These are phyloP conservation scores for Penicillium thymicola DNA, from an alignment of 2,329 filamentous ascomycete species.

Conservation along the genomic window DNA sequence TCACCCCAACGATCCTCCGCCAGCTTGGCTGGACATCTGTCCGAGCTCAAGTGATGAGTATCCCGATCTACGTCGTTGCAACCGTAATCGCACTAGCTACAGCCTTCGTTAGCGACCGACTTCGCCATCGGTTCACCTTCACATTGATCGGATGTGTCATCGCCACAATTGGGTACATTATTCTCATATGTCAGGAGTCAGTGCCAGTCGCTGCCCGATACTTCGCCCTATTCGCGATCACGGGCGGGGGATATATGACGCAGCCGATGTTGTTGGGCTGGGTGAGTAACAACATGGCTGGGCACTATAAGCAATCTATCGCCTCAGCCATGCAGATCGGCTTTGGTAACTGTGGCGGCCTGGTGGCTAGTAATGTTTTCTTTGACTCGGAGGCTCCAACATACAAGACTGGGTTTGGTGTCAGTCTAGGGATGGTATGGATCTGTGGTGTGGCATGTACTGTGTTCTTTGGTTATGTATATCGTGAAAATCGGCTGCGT, in stretches of 20 bases:
- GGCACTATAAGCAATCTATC: constrained; percentile 57
- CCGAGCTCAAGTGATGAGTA: constrained; percentile 48
- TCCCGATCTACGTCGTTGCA: constrained; percentile 61
- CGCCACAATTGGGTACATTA: constrained; percentile 54
- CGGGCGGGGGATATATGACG: constrained; percentile 53
- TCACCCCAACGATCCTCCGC: constrained; percentile 43
- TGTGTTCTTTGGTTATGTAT: constrained; percentile 31
- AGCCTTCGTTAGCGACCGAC: constrained; percentile 50
- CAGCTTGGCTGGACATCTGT: constrained; percentile 57
- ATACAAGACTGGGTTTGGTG: constrained; percentile 28
- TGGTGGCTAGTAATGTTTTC: constrained; percentile 37
- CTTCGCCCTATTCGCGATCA: constrained; percentile 55
- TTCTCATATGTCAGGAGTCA: constrained; percentile 50
- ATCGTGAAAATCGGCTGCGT: constrained; percentile 38
- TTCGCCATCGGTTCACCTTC: constrained; percentile 54
- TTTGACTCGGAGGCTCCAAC: constrained; percentile 28
- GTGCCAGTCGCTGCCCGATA: constrained; percentile 52
- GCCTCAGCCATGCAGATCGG: constrained; percentile 52
- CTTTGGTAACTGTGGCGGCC: constrained; percentile 34
- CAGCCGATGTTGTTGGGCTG: constrained; percentile 56
- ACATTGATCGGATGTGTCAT: constrained; percentile 51
- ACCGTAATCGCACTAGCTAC: constrained; percentile 55
- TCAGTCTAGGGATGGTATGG: constrained; percentile 34
- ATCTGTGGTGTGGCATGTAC: constrained; percentile 32
- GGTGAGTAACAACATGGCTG: constrained; percentile 56